phyloP scores from a whole-genome alignment of 257 asterid species.

The Marsdenia floribunda region DNA sequence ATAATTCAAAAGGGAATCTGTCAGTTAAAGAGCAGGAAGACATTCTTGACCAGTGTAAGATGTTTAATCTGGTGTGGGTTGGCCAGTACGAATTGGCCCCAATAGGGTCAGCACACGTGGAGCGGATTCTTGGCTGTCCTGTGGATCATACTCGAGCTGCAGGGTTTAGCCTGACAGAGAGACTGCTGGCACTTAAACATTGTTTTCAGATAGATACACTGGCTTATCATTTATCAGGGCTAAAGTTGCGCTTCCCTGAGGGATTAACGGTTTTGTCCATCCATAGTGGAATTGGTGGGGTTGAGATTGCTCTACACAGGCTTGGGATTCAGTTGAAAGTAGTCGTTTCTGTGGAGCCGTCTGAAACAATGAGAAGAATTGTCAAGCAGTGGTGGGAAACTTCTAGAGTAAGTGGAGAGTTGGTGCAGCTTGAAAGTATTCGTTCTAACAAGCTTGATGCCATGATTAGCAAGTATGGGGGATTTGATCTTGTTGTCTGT shows the following conservation, averaged over 20 bases:
- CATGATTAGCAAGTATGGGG: slow-evolving; percentile 39
- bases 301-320: slow-evolving; percentile 63
- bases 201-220: slow-evolving; percentile 74
- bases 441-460: slow-evolving; percentile 42
- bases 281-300: slow-evolving; percentile 76
- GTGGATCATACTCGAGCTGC: slow-evolving; percentile 44
- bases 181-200: slow-evolving; percentile 46
- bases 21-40: slow-evolving; percentile 47
- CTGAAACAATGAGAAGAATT: slow-evolving; percentile 48
- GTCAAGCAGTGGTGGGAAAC: slow-evolving; percentile 83
- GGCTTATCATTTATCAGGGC: slow-evolving; percentile 65
- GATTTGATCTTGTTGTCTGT: slow-evolving; percentile 63
- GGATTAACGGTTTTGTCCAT: slow-evolving; percentile 66
- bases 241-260: slow-evolving; percentile 45
- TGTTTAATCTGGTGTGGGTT: slow-evolving; percentile 65
- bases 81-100: slow-evolving; percentile 49
- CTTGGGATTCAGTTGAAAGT: slow-evolving; percentile 66
- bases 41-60: slow-evolving; percentile 47
- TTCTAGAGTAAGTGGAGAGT: slow-evolving; percentile 56
- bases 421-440: slow-evolving; percentile 64
- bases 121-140: slow-evolving; percentile 76
- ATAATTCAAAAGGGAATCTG: slow-evolving; percentile 42
- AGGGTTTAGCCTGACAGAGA: slow-evolving; percentile 47
- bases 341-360: slow-evolving; percentile 62
- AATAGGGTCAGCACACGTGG: slow-evolving; percentile 58